A percentile compares a stretch with the other conserved stretches of the same genome.
Evolutionary conservation across 2,329 filamentous ascomycete genomes (phyloP).

Genomic region (Fusarium euwallaceae): DNA sequence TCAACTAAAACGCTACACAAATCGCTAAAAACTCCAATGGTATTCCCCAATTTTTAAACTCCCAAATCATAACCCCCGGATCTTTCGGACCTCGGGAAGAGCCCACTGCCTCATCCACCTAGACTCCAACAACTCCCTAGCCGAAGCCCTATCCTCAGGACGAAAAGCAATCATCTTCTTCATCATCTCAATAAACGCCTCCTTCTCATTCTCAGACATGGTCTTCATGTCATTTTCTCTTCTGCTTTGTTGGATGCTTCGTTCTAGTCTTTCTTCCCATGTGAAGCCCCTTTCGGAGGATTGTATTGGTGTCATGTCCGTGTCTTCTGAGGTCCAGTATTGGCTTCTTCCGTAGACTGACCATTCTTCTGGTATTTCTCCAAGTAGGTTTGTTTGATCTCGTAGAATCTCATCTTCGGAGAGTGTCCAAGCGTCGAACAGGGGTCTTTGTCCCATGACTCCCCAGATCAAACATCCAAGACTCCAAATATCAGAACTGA

Average conservation of each 20-base stretch:
- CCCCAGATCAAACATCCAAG: slow-evolving; percentile 42
- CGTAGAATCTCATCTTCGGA: slow-evolving; percentile 38
- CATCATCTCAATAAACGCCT: slow-evolving; percentile 40
- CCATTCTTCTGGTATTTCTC: slow-evolving; percentile 39
- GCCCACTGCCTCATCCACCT: slow-evolving; percentile 40
- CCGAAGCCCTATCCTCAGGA: slow-evolving; percentile 27
- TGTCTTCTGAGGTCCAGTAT: slow-evolving; percentile 29
- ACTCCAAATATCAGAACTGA: slow-evolving; percentile 40
- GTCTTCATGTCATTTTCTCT: slow-evolving; percentile 30
- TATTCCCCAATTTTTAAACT: slow-evolving; percentile 11
- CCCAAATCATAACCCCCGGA: slow-evolving; percentile 18
- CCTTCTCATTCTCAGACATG: slow-evolving; percentile 34
- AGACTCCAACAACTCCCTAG: slow-evolving; percentile 31
- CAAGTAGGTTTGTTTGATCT: slow-evolving; percentile 37
- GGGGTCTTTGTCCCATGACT: slow-evolving; percentile 32
- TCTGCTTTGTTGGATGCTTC: slow-evolving; percentile 33
- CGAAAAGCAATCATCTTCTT: slow-evolving; percentile 36
- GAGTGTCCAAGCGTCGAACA: slow-evolving; percentile 39
- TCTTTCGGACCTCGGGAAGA: slow-evolving; percentile 33
- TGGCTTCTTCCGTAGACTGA: slow-evolving; percentile 25
- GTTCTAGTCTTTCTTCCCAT: slow-evolving; percentile 36
- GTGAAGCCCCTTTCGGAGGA: slow-evolving; percentile 7
- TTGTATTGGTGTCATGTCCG: slow-evolving; percentile 10
- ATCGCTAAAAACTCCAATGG: slow-evolving; percentile 12
- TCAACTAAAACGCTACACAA: neutral